Conservation (phyloP, 1,284 basidiomycete species). For the Pascua guehoae region DNA sequence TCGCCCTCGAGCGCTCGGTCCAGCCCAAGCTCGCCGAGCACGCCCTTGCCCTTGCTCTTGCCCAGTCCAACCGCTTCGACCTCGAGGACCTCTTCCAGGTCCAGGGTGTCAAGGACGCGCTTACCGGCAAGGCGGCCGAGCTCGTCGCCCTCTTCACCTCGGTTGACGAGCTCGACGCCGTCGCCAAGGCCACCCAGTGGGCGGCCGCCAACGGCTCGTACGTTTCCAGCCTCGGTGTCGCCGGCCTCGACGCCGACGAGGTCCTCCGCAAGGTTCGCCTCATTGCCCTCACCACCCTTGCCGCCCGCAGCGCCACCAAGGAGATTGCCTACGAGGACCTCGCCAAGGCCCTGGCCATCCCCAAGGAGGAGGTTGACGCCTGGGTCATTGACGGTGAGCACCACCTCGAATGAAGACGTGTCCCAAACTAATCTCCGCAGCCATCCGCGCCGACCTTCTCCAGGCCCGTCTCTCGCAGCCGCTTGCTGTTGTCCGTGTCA, state of each 20-base stretch:
- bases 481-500: conserved; percentile 68
- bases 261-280: conserved; percentile 79
- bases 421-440: conserved; percentile 51
- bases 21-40: conserved; percentile 35
- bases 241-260: conserved; percentile 47
- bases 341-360: conserved; percentile 65
- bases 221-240: conserved; percentile 60
- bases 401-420: conserved; percentile 8
- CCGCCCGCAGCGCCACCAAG: conserved; percentile 69
- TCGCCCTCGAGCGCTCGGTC: conserved; percentile 55
- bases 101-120: conserved; percentile 32
- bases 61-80: conserved; percentile 68
- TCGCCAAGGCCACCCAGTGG: conserved; percentile 68
- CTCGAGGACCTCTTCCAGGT: conserved; percentile 67
- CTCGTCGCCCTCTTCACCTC: conserved; percentile 52
- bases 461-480: conserved; percentile 83
- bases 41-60: conserved; percentile 57
- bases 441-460: conserved; percentile 77
- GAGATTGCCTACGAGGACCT: conserved; percentile 72
- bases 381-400: conserved; percentile 85
- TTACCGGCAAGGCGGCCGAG: conserved; percentile 34
- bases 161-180: conserved; percentile 66
- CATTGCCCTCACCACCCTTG: conserved; percentile 72
- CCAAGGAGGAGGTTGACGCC: conserved; percentile 69
- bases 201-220: conserved; percentile 55